These are phyloP conservation scores for Talaromyces ruber DNA, from an alignment of 495 filamentous ascomycete genomes.

Conservation along the genomic window DNA sequence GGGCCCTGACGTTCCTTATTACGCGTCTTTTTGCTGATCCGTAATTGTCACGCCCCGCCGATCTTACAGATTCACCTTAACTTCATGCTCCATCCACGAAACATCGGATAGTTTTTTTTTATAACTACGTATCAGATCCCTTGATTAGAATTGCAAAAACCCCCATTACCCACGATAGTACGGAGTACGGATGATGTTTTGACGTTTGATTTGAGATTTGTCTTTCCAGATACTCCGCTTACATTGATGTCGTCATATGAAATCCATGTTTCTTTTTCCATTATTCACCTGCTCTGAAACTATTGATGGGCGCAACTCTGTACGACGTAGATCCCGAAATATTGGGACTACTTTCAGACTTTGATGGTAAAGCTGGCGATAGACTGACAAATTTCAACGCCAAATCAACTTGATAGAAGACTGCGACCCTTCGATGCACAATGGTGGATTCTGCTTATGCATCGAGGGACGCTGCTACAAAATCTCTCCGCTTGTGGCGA, in stretches of 20 bases:
- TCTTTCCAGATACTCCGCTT: not conserved
- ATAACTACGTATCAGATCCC: not conserved
- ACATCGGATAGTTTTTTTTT: not conserved
- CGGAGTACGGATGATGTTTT: not conserved
- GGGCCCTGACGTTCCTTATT: not conserved
- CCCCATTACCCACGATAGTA: not conserved
- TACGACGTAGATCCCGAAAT: not conserved
- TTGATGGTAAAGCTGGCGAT: not conserved
- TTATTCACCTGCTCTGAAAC: not conserved
- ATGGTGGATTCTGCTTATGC: not conserved
- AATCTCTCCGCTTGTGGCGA: not conserved
- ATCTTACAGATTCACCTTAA: not conserved
- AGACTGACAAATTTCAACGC: not conserved
- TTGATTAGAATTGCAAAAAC: not conserved
- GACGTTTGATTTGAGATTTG: not conserved
- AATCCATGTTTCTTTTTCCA: not conserved
- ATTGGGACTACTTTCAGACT: not conserved
- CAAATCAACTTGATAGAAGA: not conserved
- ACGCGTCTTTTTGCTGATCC: not conserved
- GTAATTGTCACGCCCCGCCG: not conserved
- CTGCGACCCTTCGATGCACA: not conserved
- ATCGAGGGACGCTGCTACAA: not conserved
- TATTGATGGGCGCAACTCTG: not conserved
- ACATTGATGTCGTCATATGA: not conserved
- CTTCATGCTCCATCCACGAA: not conserved